Conservation (phyloP, 345 rosid species). For the Bruguiera sexangula region DNA sequence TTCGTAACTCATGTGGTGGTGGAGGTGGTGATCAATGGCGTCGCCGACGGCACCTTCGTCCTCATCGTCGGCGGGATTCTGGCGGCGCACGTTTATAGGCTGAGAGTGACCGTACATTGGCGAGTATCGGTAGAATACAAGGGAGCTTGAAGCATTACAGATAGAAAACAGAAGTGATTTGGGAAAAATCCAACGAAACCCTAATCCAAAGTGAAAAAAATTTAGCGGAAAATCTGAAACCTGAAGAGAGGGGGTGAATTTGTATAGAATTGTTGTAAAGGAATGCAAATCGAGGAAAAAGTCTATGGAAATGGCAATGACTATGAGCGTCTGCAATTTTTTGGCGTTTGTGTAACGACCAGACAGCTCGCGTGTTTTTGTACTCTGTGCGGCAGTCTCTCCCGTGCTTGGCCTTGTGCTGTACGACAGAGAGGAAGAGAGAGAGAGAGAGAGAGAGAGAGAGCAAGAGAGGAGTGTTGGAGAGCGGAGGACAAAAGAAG, state of each 20-base stretch:
- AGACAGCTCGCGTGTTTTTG: too few species aligned
- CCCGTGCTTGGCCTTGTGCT: too few species aligned
- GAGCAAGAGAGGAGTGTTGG: too few species aligned
- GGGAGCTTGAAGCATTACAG: slow-evolving; percentile 35
- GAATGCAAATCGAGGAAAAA: too few species aligned
- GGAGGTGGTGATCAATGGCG: slow-evolving; percentile 37
- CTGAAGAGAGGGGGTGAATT: background rate
- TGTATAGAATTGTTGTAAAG: background rate
- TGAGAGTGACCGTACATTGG: slow-evolving; percentile 67
- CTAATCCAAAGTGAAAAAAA: slow-evolving; percentile 27
- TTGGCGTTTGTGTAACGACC: too few species aligned
- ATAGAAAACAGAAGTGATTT: background rate
- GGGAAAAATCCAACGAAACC: slow-evolving; percentile 15
- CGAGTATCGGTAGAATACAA: background rate
- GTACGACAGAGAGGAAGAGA: too few species aligned
- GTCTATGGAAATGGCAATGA: too few species aligned
- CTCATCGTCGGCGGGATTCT: slow-evolving; percentile 37
- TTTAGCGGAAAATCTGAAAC: background rate
- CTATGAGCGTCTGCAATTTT: too few species aligned
- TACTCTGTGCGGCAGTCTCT: too few species aligned
- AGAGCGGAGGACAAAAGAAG: too few species aligned
- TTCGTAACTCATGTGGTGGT: slow-evolving; percentile 36
- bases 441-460: too few species aligned
- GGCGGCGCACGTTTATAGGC: slow-evolving; percentile 46
- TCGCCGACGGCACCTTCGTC: slow-evolving; percentile 38